Percentiles rank a stretch among this genome's conserved stretches.
These are phyloP conservation scores for Ophiostoma novo-ulmi DNA, from an alignment of 2,329 filamentous ascomycete genomes.

Conservation along the genomic window DNA sequence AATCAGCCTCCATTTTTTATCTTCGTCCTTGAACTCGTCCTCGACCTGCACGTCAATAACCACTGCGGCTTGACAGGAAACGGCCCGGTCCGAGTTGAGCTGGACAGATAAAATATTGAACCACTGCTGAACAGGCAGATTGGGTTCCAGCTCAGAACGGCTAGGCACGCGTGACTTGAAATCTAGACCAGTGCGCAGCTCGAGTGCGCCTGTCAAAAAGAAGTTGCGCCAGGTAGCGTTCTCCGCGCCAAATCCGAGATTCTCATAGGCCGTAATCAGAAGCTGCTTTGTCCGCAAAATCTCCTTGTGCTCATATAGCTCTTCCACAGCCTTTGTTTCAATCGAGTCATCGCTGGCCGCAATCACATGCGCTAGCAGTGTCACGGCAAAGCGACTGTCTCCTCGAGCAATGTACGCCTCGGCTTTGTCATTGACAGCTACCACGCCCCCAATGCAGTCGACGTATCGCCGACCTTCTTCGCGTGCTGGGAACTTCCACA, in stretches of 20 bases:
- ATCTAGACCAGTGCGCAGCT: constrained; percentile 19
- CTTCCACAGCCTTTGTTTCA: background rate
- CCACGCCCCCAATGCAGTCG: constrained; percentile 18
- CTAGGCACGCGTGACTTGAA: constrained; percentile 14
- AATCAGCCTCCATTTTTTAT: constrained; percentile 1
- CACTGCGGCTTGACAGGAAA: background rate
- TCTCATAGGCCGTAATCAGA: constrained; percentile 20
- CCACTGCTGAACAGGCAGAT: background rate
- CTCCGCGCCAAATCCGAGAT: constrained; percentile 17
- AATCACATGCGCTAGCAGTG: constrained; percentile 16
- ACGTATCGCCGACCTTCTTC: constrained; percentile 14
- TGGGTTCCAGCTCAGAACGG: background rate
- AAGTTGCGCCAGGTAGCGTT: constrained; percentile 23
- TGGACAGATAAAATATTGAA: constrained; percentile 1
- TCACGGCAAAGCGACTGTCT: constrained; percentile 21
- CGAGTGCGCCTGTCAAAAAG: constrained; percentile 19
- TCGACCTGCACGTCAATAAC: background rate
- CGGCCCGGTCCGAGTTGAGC: background rate
- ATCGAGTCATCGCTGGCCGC: background rate
- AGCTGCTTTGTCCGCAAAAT: constrained; percentile 14
- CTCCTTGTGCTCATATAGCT: background rate
- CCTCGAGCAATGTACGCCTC: constrained; percentile 14
- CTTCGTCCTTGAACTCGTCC: background rate
- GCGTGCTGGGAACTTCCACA: constrained; percentile 15
- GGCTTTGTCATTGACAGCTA: constrained; percentile 13